Base-by-base conservation (phyloP, 768 basidiomycete genomes). In the Calocybe cyanea region DNA sequence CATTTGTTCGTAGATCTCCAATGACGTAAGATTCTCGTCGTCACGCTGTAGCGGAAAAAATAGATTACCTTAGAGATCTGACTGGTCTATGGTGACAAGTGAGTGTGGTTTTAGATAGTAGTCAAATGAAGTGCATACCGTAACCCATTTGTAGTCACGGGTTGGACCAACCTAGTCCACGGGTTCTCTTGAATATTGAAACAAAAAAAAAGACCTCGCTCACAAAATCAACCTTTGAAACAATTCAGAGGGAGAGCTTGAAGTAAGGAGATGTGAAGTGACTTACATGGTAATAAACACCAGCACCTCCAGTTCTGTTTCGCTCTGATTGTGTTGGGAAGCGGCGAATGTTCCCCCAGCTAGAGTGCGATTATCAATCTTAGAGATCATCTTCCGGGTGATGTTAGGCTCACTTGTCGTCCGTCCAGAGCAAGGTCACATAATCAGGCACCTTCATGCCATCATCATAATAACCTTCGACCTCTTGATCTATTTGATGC, bases 111-210 rank as follows among this genome's bases (percentile, higher is more conserved):
- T 6, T 14, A 35, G 34, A 35, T 7, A 6, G 14, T 35, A 18
- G 34, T n/a, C n/a, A n/a, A 14, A 35, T 14, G 34, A 14, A n/a
- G 15, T 31, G 19, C 30, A 13, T 41, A 78, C 78, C 15, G 73
- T 73, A 42, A 85, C 80, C 83, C 83, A 86, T 56, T 86, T 86
- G 66, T 82, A 87, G 59, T 82, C 75, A 32, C 78, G 63, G 1
- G 81, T 79, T 42, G 70, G 70, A 10, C 83, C 84, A 35, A 86
- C 81, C 68, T 82, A 60, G 34, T 6, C 5, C 34, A 14, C 7
- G 14, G 7, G n/a, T 45, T 19, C 40, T 10, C 13, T 39, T 21
- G n/a, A n/a, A n/a, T n/a, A n/a, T n/a, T n/a, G n/a, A n/a, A n/a
- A n/a, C n/a, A n/a, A n/a, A n/a, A n/a, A n/a, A n/a, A n/a, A 38